Evolutionary conservation across 768 basidiomycete species (phyloP), one percentile per base, ranked within the genome.

Genomic region (Boletales sp.): DNA sequence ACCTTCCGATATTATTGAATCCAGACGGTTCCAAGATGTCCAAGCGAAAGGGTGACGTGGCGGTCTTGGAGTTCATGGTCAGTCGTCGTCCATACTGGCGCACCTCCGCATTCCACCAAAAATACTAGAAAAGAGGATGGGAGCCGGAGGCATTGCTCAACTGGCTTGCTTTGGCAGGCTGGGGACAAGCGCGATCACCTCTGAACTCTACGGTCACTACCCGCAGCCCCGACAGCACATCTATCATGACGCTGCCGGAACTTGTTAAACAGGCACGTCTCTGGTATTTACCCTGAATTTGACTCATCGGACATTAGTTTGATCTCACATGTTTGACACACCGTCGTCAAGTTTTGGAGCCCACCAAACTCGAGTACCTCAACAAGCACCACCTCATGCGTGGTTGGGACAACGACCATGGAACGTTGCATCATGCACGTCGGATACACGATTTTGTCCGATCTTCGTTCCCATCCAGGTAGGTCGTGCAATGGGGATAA

Each of bases 81-180:
- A 46, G 76, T 65, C 15, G 12, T 7, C 18, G 56, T 17, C 49
- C 40, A 15, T 12, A 2, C 14, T 27, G 12, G 3, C 40, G 10
- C 43, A 8, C 51, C 31, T 24, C 15, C 43, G 40, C 3, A 14
- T 36, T 56, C 36, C 47, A 27, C 10, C 18, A 3, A 7, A 17
- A 8, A 35, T 50, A 15, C 17, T 56, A 95, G 94, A 73, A 79
- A 57, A 76, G 83, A 40, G 94, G 93, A 0, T 98, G 91, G 85
- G 94, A 98, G 61, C 89, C 93, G 0, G 77, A 78, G 38, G 92
- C 94, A 2, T 68, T 99, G 13, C 69, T 94, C 21, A 98, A 98
- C 61, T 98, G 94, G 86, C 78, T 97, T 8, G 91, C 91, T 6
- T 73, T 98, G 15, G 86, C 91, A n/a, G 94, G 97, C 1, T 97